Conservation (phyloP, 176 grass and related monocot species). For the Cenchrus americanus region DNA sequence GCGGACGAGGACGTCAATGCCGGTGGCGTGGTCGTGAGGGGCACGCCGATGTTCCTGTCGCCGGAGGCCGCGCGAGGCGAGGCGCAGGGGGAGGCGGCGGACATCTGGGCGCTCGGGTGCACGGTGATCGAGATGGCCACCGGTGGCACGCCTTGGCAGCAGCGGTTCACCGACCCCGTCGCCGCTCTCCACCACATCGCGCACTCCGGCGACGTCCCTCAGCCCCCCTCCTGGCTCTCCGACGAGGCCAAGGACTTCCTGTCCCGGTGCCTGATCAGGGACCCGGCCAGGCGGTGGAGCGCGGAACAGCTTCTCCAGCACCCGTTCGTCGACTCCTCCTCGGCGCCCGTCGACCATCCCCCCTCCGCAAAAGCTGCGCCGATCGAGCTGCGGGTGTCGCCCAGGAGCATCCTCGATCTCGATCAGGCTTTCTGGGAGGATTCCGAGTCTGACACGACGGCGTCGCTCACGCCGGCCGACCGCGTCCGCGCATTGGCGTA, state of each 20-base stretch:
- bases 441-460: constrained; percentile 3
- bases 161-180: not conserved
- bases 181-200: constrained; percentile 12
- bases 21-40: not conserved
- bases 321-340: constrained; percentile 23
- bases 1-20: not conserved
- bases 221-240: not conserved
- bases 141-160: constrained; percentile 11
- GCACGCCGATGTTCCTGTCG: constrained; percentile 6
- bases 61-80: constrained; percentile 17
- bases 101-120: constrained; percentile 25
- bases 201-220: not conserved
- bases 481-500: constrained; percentile 19
- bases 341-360: not conserved
- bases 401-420: constrained; percentile 51
- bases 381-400: constrained; percentile 21
- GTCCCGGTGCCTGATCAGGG: constrained; percentile 37
- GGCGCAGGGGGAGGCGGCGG: not conserved
- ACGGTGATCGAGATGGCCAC: constrained; percentile 25
- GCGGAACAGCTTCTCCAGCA: constrained; percentile 52
- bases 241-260: constrained; percentile 31
- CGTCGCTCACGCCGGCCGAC: constrained; percentile 8
- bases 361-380: not conserved
- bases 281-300: constrained; percentile 38
- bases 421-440: constrained; percentile 38